Evolutionary conservation across 805 yeast genomes (phyloP).

Genomic region (Candida maris): DNA sequence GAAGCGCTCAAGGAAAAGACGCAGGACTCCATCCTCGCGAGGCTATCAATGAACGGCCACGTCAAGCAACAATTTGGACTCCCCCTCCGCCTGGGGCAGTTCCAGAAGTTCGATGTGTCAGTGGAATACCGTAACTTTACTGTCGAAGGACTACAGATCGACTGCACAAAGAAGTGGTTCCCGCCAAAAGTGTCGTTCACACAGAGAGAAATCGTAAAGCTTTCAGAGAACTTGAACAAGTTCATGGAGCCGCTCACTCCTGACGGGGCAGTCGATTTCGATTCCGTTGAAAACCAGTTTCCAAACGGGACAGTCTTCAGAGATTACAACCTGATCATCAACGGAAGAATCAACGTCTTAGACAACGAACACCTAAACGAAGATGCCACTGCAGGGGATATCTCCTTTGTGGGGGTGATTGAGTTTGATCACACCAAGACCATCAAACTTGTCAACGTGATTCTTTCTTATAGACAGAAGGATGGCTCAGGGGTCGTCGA

Average conservation of each 20-base stretch:
- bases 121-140: constrained; percentile 29
- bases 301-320: constrained; percentile 20
- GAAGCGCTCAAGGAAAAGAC: constrained; percentile 26
- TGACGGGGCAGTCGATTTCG: constrained; percentile 18
- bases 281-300: constrained; percentile 23
- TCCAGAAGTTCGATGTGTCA: constrained; percentile 28
- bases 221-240: constrained; percentile 27
- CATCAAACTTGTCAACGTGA: constrained; percentile 26
- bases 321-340: constrained; percentile 30
- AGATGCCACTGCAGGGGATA: constrained; percentile 28
- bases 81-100: constrained; percentile 29
- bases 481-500: constrained; percentile 27
- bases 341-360: constrained; percentile 28
- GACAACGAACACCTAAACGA: constrained; percentile 12
- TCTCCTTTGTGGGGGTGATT: constrained; percentile 31
- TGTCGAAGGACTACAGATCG: constrained; percentile 31
- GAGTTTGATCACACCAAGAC: constrained; percentile 36
- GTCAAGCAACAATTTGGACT: constrained; percentile 29
- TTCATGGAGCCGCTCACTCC: constrained; percentile 31
- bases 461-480: constrained; percentile 23
- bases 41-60: constrained; percentile 29
- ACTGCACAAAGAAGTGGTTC: constrained; percentile 28
- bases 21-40: constrained; percentile 22
- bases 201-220: constrained; percentile 23
- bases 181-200: constrained; percentile 22